Base-by-base conservation (phyloP, 2,329 filamentous ascomycete species). In the Colletotrichum somersetense region DNA sequence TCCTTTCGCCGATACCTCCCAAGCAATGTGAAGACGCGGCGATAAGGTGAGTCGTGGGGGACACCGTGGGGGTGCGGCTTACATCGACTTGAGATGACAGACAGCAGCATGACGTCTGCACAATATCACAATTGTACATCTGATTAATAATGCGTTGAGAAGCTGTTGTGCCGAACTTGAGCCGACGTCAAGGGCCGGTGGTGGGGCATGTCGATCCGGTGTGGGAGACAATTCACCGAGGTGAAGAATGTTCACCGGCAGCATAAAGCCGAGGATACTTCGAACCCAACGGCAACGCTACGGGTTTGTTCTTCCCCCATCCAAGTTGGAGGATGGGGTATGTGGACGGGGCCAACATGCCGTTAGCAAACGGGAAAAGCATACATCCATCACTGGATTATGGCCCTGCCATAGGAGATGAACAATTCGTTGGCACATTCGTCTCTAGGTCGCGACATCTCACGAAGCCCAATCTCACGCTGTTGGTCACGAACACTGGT, bases 241-340 rank as follows among this genome's bases (percentile, higher is more conserved):
- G 52, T 62, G 58, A 71, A n/a, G 12, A 18, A 26, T 0, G 50
- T 42, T 68, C 65, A 71, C 68, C 68, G 67, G 53, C 2, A 23
- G 10, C 52, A 18, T 18, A 18, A 8, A 40, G n/a, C 55, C 55
- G 44, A 58, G 40, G 23, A 30, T 38, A 10, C 12, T 30, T 38
- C n/a, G 18, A 50, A 20, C 26, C 20, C 10, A 50, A 38, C 30
- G 33, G 35, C 11, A 7, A 30, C 46, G 42, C 61, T 26, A n/a
- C 11, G 38, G 64, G 62, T 53, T 70, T 62, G 26, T 52, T 55
- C 55, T 38, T 30, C 50, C 42, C 42, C 48, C 10, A n/a, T 26
- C 33, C 18, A 18, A 11, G 33, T n/a, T 11, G 44, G 40, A 12
- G 30, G n/a, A 67, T 26, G 58, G 35, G 18, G 5, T 18, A 14